Base-by-base conservation (phyloP, 768 basidiomycete species). In the Kwoniella europaea region DNA sequence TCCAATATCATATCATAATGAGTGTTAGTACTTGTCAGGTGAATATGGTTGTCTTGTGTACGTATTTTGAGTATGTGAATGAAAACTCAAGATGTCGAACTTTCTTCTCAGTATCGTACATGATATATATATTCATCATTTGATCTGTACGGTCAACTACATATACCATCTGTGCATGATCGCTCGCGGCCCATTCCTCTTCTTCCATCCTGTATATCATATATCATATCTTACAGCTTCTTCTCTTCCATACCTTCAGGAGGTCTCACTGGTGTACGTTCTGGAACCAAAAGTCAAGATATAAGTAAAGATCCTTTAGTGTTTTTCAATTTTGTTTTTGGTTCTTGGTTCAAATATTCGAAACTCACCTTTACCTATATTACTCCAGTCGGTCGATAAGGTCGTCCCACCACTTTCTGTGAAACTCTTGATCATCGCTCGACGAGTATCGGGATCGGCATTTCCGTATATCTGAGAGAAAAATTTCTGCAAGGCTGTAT, bases 401-500 rank as follows among this genome's bases (percentile, higher is more conserved):
- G 93, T 91, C 10, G 97, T 99, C 9, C 97, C 97, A 7, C 94
- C 94, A 75, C 92, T 93, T 86, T 99, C 96, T 71, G 88, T 87
- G 83, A 92, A 98, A 80, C 93, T 95, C 88, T 99, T 99, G 90
- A 98, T 90, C 94, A 99, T 99, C 3, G 97, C 97, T 46, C 90
- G 88, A 77, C 87, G 89, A 15, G 95, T 93, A 77, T 99, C 92
- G 0, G 94, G 92, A 75, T 97, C 94, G 27, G 95, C 92, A 82
- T 92, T 92, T 6, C 88, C 87, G 78, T 91, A 99, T 72, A 99
- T 89, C 85, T 92, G 76, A 50, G 89, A 68, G 54, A 95, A 95
- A 85, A 96, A 92, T 35, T 86, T 79, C 84, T 98, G 96, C 68
- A 97, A 87, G 5, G 92, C 89, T 68, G 86, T 88, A 82, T 97